phyloP scores from a whole-genome alignment of 2,329 filamentous ascomycete species.

The Blastomyces parvus region DNA sequence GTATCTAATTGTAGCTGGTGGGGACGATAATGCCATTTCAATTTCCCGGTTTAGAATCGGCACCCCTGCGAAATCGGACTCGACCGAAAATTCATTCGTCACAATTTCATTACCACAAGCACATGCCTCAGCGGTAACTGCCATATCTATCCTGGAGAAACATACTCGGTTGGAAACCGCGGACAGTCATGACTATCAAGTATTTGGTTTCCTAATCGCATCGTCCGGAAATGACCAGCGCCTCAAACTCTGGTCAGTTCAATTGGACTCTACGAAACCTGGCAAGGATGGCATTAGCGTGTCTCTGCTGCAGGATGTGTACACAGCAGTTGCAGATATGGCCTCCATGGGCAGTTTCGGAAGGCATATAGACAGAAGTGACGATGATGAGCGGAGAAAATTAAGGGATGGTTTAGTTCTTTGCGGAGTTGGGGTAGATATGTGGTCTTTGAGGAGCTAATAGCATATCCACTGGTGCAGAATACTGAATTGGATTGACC shows the following conservation, averaged over 20 bases:
- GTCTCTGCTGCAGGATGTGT: conserved; percentile 22
- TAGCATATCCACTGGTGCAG: background rate
- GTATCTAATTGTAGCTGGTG: conserved; percentile 59
- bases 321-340: conserved; percentile 48
- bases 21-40: conserved; percentile 77
- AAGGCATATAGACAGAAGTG: conserved; percentile 8
- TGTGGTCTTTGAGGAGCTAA: conserved; percentile 24
- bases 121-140: conserved; percentile 38
- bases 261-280: conserved; percentile 20
- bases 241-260: conserved; percentile 36
- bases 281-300: conserved; percentile 19
- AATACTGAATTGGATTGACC: background rate
- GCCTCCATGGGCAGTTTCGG: conserved; percentile 40
- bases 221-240: conserved; percentile 40
- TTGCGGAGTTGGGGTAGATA: conserved; percentile 44
- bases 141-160: conserved; percentile 26
- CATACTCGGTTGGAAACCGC: conserved; percentile 5
- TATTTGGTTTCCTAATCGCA: conserved; percentile 22
- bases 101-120: conserved; percentile 34
- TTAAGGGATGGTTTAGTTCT: conserved; percentile 28
- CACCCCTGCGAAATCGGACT: background rate
- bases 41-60: conserved; percentile 39
- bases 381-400: conserved; percentile 3
- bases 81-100: conserved; percentile 18
- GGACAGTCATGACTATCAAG: conserved; percentile 1